Conservation (phyloP, 176 grass and related monocot genomes). For the Eleusine coracana region DNA sequence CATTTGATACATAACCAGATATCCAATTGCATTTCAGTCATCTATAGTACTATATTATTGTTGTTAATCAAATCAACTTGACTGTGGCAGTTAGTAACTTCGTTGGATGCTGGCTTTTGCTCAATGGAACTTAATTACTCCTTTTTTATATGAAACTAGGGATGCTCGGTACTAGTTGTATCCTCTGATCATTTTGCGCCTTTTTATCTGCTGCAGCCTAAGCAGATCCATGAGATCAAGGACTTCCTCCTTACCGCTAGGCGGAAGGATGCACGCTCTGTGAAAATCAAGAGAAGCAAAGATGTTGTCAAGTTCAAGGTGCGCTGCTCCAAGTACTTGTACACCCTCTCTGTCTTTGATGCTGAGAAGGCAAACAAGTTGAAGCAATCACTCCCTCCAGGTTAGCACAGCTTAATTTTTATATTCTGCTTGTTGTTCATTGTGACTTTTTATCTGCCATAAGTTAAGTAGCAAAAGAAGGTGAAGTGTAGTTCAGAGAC, state of each 20-base stretch:
- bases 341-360: conserved; percentile 56
- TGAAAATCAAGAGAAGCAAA: conserved; percentile 63
- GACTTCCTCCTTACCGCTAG: conserved; percentile 60
- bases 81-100: background rate
- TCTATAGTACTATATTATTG: background rate
- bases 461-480: background rate
- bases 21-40: background rate
- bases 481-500: conserved; percentile 1
- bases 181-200: background rate
- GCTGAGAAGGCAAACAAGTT: conserved; percentile 58
- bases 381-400: conserved; percentile 59
- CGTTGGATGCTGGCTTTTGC: background rate
- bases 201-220: conserved; percentile 37
- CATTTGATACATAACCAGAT: background rate
- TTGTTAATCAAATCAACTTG: background rate
- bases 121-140: background rate
- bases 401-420: conserved; percentile 17
- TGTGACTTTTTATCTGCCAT: background rate
- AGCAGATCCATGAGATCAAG: conserved; percentile 67
- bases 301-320: conserved; percentile 62
- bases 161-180: background rate
- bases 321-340: conserved; percentile 54
- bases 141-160: background rate
- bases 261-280: conserved; percentile 57
- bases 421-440: background rate